These are phyloP conservation scores for Diplosphaera chodatii DNA, from an alignment of 139 green algal species.

Conservation along the genomic window DNA sequence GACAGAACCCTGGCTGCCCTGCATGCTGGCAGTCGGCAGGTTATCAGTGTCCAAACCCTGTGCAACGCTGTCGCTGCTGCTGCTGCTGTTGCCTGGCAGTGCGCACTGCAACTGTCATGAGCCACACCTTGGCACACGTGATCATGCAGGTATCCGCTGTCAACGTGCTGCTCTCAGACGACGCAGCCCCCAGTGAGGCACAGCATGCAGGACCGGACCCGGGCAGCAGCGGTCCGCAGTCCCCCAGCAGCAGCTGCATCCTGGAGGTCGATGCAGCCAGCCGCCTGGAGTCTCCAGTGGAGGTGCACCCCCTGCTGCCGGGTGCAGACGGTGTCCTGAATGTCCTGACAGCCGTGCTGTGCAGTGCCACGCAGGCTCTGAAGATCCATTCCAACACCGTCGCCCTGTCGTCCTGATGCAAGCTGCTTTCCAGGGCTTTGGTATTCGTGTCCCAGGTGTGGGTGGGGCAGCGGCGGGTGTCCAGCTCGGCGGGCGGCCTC, in stretches of 20 bases:
- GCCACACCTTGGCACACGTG: too few species aligned
- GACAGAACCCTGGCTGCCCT: not conserved
- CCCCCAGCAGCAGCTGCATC: conserved; percentile 8
- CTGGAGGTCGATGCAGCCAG: conserved; percentile 23
- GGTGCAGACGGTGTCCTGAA: too few species aligned
- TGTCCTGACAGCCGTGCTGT: too few species aligned
- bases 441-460: not conserved
- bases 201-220: not conserved
- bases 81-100: not conserved
- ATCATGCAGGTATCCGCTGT: not conserved
- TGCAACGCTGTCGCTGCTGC: too few species aligned
- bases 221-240: not conserved
- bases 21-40: too few species aligned
- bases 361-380: not conserved
- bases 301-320: conserved; percentile 4
- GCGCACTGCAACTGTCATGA: not conserved
- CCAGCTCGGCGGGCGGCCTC: not conserved
- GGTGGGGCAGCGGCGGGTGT: not conserved
- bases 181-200: not conserved
- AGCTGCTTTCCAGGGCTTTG: too few species aligned
- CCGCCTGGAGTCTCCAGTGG: conserved; percentile 6
- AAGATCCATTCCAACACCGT: too few species aligned
- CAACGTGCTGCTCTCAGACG: not conserved
- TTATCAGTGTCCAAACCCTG: not conserved
- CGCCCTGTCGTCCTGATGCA: too few species aligned